Conservation (phyloP, 2,329 filamentous ascomycete genomes). For the Botrytis paeoniae region DNA sequence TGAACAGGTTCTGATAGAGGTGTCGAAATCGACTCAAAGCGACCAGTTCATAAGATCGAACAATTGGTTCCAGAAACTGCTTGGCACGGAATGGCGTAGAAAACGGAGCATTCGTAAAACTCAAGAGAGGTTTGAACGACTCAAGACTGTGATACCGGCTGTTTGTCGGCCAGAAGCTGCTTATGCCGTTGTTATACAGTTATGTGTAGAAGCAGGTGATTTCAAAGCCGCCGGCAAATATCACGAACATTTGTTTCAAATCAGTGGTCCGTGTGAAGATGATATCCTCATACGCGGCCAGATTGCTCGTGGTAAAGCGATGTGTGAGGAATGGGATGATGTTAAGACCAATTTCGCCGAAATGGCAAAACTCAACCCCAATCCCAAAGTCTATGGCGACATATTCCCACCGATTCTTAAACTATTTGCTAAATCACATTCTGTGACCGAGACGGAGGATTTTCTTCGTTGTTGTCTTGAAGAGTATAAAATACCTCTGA, state of each 20-base stretch:
- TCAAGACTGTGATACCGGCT: slow-evolving; percentile 23
- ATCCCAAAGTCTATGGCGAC: slow-evolving; percentile 24
- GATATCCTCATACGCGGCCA: slow-evolving; percentile 34
- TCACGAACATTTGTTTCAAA: slow-evolving; percentile 24
- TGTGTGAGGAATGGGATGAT: slow-evolving; percentile 33
- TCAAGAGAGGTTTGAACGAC: slow-evolving; percentile 30
- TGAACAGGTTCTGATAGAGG: slow-evolving; percentile 30
- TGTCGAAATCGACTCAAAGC: slow-evolving; percentile 27
- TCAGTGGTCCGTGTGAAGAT: slow-evolving; percentile 1
- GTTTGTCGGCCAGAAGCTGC: slow-evolving; percentile 28
- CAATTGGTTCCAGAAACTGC: slow-evolving; percentile 31
- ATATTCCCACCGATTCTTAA: slow-evolving; percentile 35
- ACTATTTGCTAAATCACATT: slow-evolving; percentile 32
- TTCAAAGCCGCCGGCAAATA: slow-evolving; percentile 29
- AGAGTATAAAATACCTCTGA: slow-evolving; percentile 27
- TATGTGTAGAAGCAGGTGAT: slow-evolving; percentile 34
- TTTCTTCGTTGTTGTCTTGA: slow-evolving; percentile 32
- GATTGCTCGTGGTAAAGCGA: slow-evolving; percentile 36
- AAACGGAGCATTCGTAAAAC: slow-evolving; percentile 30
- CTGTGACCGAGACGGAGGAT: slow-evolving; percentile 32
- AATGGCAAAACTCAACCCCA: slow-evolving; percentile 25
- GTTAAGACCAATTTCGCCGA: slow-evolving; percentile 32
- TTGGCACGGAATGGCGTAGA: slow-evolving; percentile 33
- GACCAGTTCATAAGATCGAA: slow-evolving; percentile 25
- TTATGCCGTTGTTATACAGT: slow-evolving; percentile 36